phyloP scores from a whole-genome alignment of 1,139 yeast genomes.

The Protomyces inundatus region DNA sequence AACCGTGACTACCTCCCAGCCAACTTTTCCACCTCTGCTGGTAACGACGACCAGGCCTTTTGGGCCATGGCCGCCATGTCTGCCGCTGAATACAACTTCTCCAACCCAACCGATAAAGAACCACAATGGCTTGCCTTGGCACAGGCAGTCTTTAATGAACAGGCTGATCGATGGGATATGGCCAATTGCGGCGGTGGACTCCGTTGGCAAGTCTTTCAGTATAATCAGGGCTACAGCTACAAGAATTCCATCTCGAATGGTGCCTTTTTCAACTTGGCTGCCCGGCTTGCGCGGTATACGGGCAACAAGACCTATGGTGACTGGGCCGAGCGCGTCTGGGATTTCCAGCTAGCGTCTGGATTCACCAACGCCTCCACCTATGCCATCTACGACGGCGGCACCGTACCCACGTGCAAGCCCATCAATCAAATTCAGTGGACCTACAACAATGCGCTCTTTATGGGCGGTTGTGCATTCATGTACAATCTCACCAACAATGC shows the following conservation, averaged over 20 bases:
- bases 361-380: slow-evolving; percentile 42
- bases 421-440: slow-evolving; percentile 61
- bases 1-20: slow-evolving; percentile 67
- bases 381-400: slow-evolving; percentile 68
- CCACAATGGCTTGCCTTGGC: slow-evolving; percentile 67
- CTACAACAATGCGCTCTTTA: slow-evolving; percentile 69
- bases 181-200: slow-evolving; percentile 66
- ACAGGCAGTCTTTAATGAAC: slow-evolving; percentile 70
- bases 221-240: slow-evolving; percentile 72
- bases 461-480: slow-evolving; percentile 68
- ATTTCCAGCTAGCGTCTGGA: slow-evolving; percentile 58
- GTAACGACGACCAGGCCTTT: slow-evolving; percentile 88
- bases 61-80: slow-evolving; percentile 83
- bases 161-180: slow-evolving; percentile 70
- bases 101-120: slow-evolving; percentile 51
- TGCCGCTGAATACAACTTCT: slow-evolving; percentile 75
- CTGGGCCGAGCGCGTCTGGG: slow-evolving; percentile 62
- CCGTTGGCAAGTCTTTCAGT: slow-evolving; percentile 78
- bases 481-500: slow-evolving; percentile 58
- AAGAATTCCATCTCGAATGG: slow-evolving; percentile 77
- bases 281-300: slow-evolving; percentile 70
- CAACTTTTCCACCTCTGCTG: slow-evolving; percentile 72
- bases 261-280: slow-evolving; percentile 68
- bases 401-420: slow-evolving; percentile 54
- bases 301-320: slow-evolving; percentile 57